Base-by-base conservation (phyloP, 2,329 filamentous ascomycete species). In the Geosmithia putterillii region DNA sequence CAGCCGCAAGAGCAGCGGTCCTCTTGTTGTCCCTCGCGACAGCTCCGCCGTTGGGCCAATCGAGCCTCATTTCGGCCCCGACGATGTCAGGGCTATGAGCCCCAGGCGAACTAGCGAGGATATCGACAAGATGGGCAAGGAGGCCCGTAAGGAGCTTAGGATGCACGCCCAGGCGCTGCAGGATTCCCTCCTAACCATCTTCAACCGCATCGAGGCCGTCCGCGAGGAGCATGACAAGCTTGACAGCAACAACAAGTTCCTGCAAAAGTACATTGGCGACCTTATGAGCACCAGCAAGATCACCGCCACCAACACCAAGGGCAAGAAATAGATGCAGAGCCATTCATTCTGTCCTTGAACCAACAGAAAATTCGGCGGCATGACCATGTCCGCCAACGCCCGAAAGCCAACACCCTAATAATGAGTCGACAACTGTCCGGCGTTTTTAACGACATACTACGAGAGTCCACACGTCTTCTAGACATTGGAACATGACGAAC, bases 241-340 rank as follows among this genome's bases (percentile, higher is more conserved):
- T 44, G 89, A 96, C 63, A 92, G 76, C 61, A 89, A 95, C 62
- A 98, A 98, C 72, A 90, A 88, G 56, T 95, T 96, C 57, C 67
- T 98, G 40, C 90, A 96, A 63, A 95, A 95, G 62, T 96, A 96
- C 60, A 96, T 96, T 55, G 90, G 90, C 50, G 90, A 95, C 57
- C 73, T 96, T 44, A 96, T 95, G 77, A 86, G 86, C 52, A 83
- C 80, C n/a, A 81, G 76, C 59, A 83, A 83, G 57, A 83, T 84
- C 52, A 83, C 79, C 1, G 71, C 79, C 2, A 67, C 73, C 2
- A 64, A 66, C 43, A 66, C 62, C 47, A 66, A 72, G 25, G 63
- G 61, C 44, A 74, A 75, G 55, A 79, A 78, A 58, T 79, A 57
- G n/a, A 70, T 9, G 10, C 10, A 32, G 15, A 14, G 28, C 28